Conservation (phyloP, 106 monocot genomes). For the Apostasia shenzhenica region DNA sequence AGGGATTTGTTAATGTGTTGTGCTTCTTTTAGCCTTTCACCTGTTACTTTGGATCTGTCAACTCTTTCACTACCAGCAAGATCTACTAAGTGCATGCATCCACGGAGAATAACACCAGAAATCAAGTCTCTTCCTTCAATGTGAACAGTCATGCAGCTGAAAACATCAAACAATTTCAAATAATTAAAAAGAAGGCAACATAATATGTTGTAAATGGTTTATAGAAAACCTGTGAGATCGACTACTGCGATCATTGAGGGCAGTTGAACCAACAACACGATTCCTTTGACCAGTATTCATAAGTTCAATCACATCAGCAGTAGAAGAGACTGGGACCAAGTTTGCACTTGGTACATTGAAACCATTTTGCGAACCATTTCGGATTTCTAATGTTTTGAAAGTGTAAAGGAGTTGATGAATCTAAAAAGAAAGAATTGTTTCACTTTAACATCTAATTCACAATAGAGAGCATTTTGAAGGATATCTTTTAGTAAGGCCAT, state of each 20-base stretch:
- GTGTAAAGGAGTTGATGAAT: not conserved
- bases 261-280: slow-evolving; percentile 84
- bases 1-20: slow-evolving; percentile 85
- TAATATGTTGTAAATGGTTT: too few species aligned
- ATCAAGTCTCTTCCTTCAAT: slow-evolving; percentile 70
- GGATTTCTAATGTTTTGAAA: slow-evolving; percentile 75
- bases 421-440: not conserved
- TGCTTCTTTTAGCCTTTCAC: slow-evolving; percentile 74
- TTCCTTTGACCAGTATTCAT: slow-evolving; percentile 87
- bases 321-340: slow-evolving; percentile 69
- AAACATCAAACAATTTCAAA: not conserved
- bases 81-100: slow-evolving; percentile 79
- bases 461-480: slow-evolving; percentile 17
- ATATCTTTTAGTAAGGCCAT: slow-evolving; percentile 55
- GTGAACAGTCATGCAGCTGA: slow-evolving; percentile 83
- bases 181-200: too few species aligned
- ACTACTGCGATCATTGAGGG: slow-evolving; percentile 97
- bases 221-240: slow-evolving; percentile 80
- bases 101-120: slow-evolving; percentile 51
- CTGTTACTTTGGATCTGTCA: slow-evolving; percentile 71
- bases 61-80: slow-evolving; percentile 86
- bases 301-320: slow-evolving; percentile 79
- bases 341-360: slow-evolving; percentile 88
- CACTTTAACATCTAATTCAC: not conserved
- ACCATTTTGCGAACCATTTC: slow-evolving; percentile 86